Percentiles rank a stretch among this genome's conserved stretches.
These are phyloP conservation scores for Ascochyta viciae-villosae DNA, from an alignment of 2,329 filamentous ascomycete species.

Conservation along the genomic window DNA sequence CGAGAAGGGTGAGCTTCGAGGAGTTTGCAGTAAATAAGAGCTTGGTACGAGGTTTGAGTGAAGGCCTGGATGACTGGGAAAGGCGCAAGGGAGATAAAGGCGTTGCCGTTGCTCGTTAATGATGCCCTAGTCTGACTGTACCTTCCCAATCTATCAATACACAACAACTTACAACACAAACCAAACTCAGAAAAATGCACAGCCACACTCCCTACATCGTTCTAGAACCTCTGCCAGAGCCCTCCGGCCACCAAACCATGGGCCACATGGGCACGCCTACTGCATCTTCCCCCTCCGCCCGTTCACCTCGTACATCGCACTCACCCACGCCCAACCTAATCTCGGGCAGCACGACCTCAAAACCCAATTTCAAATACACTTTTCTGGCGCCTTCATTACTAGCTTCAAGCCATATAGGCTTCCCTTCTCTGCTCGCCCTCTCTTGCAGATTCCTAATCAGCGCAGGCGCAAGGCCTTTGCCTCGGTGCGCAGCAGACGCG, in stretches of 20 bases:
- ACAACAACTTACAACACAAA: no score
- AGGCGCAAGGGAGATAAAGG: background rate
- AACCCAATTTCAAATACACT: background rate
- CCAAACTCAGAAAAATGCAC: no score
- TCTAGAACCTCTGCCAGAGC: no score
- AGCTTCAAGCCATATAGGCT: background rate
- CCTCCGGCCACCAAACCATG: background rate
- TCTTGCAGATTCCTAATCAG: background rate
- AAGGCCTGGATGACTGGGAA: conserved; percentile 30
- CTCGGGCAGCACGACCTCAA: background rate
- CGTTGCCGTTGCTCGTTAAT: background rate
- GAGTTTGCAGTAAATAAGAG: conserved; percentile 46
- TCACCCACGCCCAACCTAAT: background rate
- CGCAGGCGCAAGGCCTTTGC: background rate
- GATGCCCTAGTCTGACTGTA: no score
- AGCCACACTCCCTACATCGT: no score
- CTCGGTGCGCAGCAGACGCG: background rate
- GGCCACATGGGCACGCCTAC: background rate
- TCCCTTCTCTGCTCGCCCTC: background rate
- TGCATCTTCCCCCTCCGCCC: background rate
- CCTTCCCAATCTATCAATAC: no score
- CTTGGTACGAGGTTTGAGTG: conserved; percentile 48
- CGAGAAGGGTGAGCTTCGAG: conserved; percentile 44
- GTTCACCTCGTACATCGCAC: background rate
- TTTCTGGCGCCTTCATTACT: background rate